Evolutionary conservation across 2,329 filamentous ascomycete genomes (phyloP), one percentile per base, ranked within the genome.

Genomic region (Westerdykella ornata): DNA sequence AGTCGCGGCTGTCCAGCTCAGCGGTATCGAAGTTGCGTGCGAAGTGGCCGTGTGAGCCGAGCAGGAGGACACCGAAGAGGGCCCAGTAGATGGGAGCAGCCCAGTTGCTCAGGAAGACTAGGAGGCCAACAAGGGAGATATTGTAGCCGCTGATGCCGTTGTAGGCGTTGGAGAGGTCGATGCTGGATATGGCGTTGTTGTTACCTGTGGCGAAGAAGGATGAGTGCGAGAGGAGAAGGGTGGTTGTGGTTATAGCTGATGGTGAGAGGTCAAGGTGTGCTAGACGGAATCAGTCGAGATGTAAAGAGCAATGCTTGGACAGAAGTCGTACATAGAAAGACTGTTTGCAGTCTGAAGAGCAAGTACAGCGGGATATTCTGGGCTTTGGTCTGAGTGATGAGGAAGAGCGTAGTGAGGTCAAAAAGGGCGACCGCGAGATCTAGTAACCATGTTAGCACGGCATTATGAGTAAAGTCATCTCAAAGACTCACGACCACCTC

Each of bases 91-190:
- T 77, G 0, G 89, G 81, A 0, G 85, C 92, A 0, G 87, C 82
- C 89, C 90, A 98, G 63, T 98, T 98, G 53, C 85, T 80, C 5
- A 88, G 62, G 57, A 96, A 95, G 2, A 89, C 88, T 38, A 98
- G 72, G 3, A 86, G 47, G 0, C 88, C 92, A 13, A 98, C 92
- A 13, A 81, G 75, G n/a, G 80, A 48, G 47, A 92, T 73, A 58
- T 85, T 89, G 71, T 94, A 98, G 42, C 75, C 79, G 37, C 76
- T 77, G 29, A 98, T 75, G 47, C 92, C 92, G 57, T 98, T 98
- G 69, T 98, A 98, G 0, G 89, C 89, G 60, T 84, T 94, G 5
- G 88, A 94, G 15, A 98, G 76, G 59, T 97, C 89, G 54, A 98
- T 80, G n/a, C 85, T 90, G 11, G 89, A 94, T 52, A 98, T 95